Percentiles rank a stretch among this genome's conserved stretches.
phyloP scores from a whole-genome alignment of 768 basidiomycete species.

The Xerocomellus amylosporus region DNA sequence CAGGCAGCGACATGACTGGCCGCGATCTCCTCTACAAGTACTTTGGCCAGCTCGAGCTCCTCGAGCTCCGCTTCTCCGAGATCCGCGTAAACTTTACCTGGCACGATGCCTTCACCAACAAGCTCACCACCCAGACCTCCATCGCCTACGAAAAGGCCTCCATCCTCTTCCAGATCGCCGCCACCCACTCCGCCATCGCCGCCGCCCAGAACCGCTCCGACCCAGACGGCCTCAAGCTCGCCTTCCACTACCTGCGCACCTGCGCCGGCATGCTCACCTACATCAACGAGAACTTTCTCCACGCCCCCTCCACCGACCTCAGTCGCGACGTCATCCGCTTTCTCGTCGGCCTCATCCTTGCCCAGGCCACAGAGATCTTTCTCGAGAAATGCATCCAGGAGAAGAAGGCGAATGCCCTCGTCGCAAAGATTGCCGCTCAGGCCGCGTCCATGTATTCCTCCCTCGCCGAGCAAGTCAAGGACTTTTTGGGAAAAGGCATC shows the following conservation, averaged over 20 bases:
- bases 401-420: constrained; percentile 77
- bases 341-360: constrained; percentile 80
- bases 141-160: constrained; percentile 99
- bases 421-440: constrained; percentile 83
- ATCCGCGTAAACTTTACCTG: constrained; percentile 95
- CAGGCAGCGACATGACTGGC: constrained; percentile 93
- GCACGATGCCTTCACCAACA: constrained; percentile 95
- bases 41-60: constrained; percentile 96
- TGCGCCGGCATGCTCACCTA: constrained; percentile 97
- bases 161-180: constrained; percentile 93
- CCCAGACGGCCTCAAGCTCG: constrained; percentile 88
- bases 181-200: constrained; percentile 91
- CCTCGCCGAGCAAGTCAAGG: constrained; percentile 90
- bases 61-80: constrained; percentile 95
- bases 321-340: constrained; percentile 94
- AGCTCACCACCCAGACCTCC: constrained; percentile 91
- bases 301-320: constrained; percentile 94
- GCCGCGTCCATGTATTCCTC: constrained; percentile 77
- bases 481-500: constrained; percentile 94
- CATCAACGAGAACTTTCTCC: constrained; percentile 99
- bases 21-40: constrained; percentile 98
- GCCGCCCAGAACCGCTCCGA: constrained; percentile 80
- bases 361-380: constrained; percentile 95
- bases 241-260: constrained; percentile 88
- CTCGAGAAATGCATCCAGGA: constrained; percentile 93